Evolutionary conservation across 1,284 basidiomycete genomes (phyloP), one percentile per base, ranked within the genome.

Genomic region (Prillingera fragicola): DNA sequence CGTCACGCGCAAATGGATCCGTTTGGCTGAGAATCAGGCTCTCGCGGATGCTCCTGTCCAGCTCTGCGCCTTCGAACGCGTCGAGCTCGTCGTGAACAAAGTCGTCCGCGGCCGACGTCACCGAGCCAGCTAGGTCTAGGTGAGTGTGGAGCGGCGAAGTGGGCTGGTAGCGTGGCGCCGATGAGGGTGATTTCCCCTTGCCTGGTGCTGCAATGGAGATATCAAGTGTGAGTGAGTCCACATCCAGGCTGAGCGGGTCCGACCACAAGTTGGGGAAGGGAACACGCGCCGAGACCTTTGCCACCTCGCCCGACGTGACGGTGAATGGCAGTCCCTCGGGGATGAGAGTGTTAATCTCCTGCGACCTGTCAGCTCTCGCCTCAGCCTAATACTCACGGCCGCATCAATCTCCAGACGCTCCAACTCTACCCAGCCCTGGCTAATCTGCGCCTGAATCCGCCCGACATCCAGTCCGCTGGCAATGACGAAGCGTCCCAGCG

Each of bases 381-480:
- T 22, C 13, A 24, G 17, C 32, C 1, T 22, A n/a, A 22, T 13
- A 15, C 82, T 68, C 59, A 85, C 90, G 60, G 81, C 74, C 35
- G 78, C 76, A 63, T 91, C 81, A 32, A 96, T 72, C 65, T 89
- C 81, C 34, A 96, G 74, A 56, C 88, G 81, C 52, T 83, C 83
- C 23, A 96, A 78, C 69, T 91, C 86, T 13, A 96, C 80, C 62
- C 80, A 83, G 13, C 92, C 92, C 34, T 83, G 85, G 8, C 86
- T 84, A 57, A 96, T 84, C 67, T 94, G 89, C 19, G 89, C 87
- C 60, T 95, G 89, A 60, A 96, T 84, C 68, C 90, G 82, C 45
- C 84, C 79, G 38, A 81, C 76, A 69, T 95, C 87, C 47, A 96
- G 79, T 59, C 91, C 87, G 10, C 87, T 88, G 19, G 85, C 85